These are phyloP conservation scores for Misopates orontium DNA, from an alignment of 257 asterid species.

Conservation along the genomic window DNA sequence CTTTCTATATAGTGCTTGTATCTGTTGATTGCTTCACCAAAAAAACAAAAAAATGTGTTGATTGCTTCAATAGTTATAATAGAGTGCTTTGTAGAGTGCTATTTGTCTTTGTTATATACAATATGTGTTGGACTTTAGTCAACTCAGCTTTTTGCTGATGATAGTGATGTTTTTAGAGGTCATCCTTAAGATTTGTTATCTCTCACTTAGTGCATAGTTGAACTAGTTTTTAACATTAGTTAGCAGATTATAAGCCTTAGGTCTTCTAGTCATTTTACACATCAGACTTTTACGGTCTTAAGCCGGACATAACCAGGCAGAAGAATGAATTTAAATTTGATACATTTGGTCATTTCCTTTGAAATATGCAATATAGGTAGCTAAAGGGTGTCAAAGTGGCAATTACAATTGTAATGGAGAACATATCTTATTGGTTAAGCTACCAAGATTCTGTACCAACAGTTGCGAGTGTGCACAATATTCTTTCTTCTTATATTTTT, in stretches of 20 bases:
- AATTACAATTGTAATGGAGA: too few relatives aligned
- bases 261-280: background rate
- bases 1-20: background rate
- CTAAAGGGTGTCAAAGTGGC: too few relatives aligned
- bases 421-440: too few relatives aligned
- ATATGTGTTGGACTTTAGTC: background rate
- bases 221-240: background rate
- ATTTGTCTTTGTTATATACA: background rate
- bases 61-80: background rate
- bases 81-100: conserved; percentile 3
- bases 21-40: background rate
- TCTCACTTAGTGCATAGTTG: background rate
- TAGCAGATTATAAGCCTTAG: background rate
- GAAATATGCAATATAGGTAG: too few relatives aligned
- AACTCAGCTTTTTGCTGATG: background rate
- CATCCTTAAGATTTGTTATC: background rate
- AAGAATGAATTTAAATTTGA: too few relatives aligned
- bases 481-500: too few relatives aligned
- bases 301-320: background rate
- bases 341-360: too few relatives aligned
- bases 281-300: background rate
- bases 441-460: too few relatives aligned
- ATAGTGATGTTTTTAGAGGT: background rate
- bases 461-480: too few relatives aligned
- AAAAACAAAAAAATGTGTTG: too few relatives aligned